These are phyloP conservation scores for Corymbia citriodora DNA, from an alignment of 441 rosid genomes.

Conservation along the genomic window DNA sequence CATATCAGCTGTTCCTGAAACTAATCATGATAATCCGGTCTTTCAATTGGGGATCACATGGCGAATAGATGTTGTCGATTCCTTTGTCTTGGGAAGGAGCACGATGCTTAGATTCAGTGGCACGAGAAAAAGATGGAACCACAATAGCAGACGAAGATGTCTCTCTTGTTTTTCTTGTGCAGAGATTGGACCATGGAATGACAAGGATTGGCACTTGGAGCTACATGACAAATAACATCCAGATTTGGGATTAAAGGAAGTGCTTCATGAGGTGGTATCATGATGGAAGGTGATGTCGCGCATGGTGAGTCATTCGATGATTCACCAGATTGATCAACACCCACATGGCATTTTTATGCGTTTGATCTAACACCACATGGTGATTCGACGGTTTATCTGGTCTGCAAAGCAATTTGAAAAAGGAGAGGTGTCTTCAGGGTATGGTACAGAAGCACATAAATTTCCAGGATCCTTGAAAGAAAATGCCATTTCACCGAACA, in stretches of 20 bases:
- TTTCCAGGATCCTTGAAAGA: neutral
- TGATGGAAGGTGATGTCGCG: neutral
- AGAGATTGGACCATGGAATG: neutral
- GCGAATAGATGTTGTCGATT: neutral
- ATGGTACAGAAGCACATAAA: neutral
- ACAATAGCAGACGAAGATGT: neutral
- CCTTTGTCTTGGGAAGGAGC: neutral
- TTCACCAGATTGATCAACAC: neutral
- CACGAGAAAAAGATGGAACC: neutral
- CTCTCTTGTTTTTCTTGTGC: neutral
- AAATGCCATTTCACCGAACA: neutral
- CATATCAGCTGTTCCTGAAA: neutral
- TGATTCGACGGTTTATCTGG: neutral
- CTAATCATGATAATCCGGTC: neutral
- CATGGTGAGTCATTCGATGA: neutral
- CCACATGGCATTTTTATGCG: neutral
- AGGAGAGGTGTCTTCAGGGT: neutral
- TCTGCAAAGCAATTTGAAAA: neutral
- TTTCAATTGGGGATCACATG: neutral
- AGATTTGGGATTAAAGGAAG: neutral
- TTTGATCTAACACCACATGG: neutral
- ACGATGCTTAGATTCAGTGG: neutral
- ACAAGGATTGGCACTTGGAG: neutral
- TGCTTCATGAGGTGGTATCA: neutral
- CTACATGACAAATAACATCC: neutral